A percentile compares a stretch with the other conserved stretches of the same genome.
Evolutionary conservation across 768 basidiomycete species (phyloP).

Genomic region (Lactifluus echinatus): DNA sequence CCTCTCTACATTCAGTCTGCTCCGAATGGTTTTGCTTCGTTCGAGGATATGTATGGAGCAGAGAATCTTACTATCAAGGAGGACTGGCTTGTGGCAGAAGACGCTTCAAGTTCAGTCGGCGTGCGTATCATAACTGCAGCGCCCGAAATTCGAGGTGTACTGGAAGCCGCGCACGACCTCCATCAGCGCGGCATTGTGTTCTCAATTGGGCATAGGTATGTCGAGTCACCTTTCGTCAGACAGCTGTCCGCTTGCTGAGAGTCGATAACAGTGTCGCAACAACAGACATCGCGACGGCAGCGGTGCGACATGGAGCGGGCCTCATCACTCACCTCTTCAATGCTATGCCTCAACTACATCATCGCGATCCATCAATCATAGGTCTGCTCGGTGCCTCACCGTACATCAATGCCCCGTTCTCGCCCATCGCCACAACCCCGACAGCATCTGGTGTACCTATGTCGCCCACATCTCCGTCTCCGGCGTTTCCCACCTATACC

Average conservation of each 20-base stretch:
- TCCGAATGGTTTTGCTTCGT: constrained; percentile 50
- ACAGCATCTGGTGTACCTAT: constrained; percentile 15
- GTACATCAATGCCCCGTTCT: constrained; percentile 38
- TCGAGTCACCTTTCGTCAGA: background rate
- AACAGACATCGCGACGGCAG: constrained; percentile 61
- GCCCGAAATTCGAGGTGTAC: constrained; percentile 79
- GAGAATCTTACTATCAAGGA: constrained; percentile 54
- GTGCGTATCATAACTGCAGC: constrained; percentile 81
- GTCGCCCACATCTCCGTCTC: constrained; percentile 20
- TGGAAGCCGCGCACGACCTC: constrained; percentile 55
- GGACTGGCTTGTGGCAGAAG: constrained; percentile 54
- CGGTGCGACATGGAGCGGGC: constrained; percentile 64
- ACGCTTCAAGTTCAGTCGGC: constrained; percentile 36
- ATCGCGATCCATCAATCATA: constrained; percentile 87
- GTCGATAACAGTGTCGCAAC: constrained; percentile 50
- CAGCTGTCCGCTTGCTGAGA: constrained; percentile 2
- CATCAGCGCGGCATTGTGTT: constrained; percentile 60
- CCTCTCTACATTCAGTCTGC: constrained; percentile 56
- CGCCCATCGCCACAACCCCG: constrained; percentile 27
- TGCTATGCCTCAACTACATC: constrained; percentile 85
- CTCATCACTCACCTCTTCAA: constrained; percentile 92
- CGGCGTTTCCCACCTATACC: constrained; percentile 4
- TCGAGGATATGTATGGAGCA: constrained; percentile 67
- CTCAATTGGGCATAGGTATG: constrained; percentile 85
- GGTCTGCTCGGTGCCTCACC: constrained; percentile 78